phyloP scores from a whole-genome alignment of 257 asterid genomes.

The Phtheirospermum japonicum region DNA sequence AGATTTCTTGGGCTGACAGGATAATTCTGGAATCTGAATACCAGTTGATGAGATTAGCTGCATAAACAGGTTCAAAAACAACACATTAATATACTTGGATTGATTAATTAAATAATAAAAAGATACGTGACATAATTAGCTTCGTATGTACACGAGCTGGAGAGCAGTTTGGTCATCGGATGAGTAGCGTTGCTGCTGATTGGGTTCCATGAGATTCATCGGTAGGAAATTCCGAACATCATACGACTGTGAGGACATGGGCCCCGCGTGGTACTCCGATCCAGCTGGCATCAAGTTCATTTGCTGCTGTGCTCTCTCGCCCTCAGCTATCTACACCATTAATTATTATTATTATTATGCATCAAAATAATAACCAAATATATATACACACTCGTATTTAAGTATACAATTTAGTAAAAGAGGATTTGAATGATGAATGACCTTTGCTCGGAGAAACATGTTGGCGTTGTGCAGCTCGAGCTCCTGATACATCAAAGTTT shows the following conservation, averaged over 20 bases:
- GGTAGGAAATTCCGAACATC: slow-evolving; percentile 73
- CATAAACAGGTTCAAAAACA: no score
- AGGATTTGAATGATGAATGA: slow-evolving; percentile 3
- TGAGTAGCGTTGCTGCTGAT: slow-evolving; percentile 44
- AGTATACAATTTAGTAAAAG: background rate
- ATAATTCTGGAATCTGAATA: no score
- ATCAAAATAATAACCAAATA: no score
- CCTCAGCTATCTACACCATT: slow-evolving; percentile 69
- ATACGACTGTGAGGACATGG: slow-evolving; percentile 40
- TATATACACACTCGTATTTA: background rate
- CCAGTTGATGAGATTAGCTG: no score
- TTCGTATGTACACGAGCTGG: slow-evolving; percentile 76
- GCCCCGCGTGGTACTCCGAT: slow-evolving; percentile 35
- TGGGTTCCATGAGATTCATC: slow-evolving; percentile 68
- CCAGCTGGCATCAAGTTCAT: slow-evolving; percentile 64
- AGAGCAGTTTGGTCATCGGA: slow-evolving; percentile 70
- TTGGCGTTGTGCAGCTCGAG: slow-evolving; percentile 84
- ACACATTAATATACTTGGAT: no score
- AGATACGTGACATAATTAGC: no score
- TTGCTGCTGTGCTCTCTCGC: slow-evolving; percentile 64
- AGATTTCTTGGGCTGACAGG: no score
- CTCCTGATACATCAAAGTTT: slow-evolving; percentile 46
- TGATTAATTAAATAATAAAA: no score
- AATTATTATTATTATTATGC: no score
- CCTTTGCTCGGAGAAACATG: slow-evolving; percentile 87